Conservation (phyloP, 108 stramenopile genomes). For the Pseudonitzschia delicatissima region DNA sequence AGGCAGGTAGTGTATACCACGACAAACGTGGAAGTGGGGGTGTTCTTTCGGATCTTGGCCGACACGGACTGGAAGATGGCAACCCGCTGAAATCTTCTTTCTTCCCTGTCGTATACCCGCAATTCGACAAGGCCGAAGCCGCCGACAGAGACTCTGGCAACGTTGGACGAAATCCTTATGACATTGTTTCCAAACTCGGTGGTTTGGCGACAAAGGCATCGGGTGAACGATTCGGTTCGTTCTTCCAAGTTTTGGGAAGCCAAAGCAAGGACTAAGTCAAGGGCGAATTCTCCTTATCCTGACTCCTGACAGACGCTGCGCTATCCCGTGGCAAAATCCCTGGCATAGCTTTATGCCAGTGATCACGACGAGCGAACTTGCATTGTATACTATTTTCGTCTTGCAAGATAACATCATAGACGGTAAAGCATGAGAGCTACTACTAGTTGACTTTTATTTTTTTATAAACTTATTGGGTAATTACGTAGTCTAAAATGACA, state of each 20-base stretch:
- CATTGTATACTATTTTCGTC: too few species aligned
- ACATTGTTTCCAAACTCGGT: conserved; percentile 81
- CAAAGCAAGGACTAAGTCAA: too few species aligned
- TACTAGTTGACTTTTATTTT: too few species aligned
- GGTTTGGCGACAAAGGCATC: conserved; percentile 82
- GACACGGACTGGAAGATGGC: conserved; percentile 73
- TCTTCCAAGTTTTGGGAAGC: conserved; percentile 85
- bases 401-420: too few species aligned
- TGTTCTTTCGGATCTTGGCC: conserved; percentile 83
- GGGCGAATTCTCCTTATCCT: too few species aligned
- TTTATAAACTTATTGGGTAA: too few species aligned
- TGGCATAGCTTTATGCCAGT: too few species aligned
- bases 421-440: too few species aligned
- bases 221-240: conserved; percentile 74
- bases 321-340: too few species aligned
- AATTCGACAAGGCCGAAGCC: conserved; percentile 60
- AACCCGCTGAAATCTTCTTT: conserved; percentile 65
- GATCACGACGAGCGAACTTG: too few species aligned
- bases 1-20: conserved; percentile 63
- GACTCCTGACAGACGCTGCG: too few species aligned
- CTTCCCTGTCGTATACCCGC: conserved; percentile 85
- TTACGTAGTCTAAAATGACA: too few species aligned
- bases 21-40: conserved; percentile 88
- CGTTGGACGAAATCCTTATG: conserved; percentile 72
- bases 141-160: conserved; percentile 60